Evolutionary conservation across 345 rosid genomes (phyloP), one percentile per base, ranked within the genome.

Genomic region (Reutealis trisperma): DNA sequence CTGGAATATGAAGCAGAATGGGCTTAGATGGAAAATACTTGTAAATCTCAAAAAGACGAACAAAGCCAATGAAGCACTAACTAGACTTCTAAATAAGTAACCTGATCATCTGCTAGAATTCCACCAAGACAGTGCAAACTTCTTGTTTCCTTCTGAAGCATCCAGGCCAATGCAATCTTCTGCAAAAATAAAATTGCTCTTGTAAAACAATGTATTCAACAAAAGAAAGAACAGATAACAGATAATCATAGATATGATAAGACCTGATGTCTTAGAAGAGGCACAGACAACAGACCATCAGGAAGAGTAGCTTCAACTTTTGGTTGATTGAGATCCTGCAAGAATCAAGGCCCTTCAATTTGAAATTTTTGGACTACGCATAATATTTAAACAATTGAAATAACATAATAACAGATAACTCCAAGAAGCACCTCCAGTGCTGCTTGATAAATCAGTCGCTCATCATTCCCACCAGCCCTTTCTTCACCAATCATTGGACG

Each of bases 101-200:
- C 99, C 96, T 96, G 98, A 81, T 96, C 99, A 88, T 96, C 99
- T 70, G 99, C 99, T 85, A 96, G 84, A 78, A 96, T 95, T 84
- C 99, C 99, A 76, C 99, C 99, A 79, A 87, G 79, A 76, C 97
- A 96, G 72, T 87, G 91, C 58, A 85, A 79, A 78, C 97, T 90
- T 87, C 88, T 92, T 44, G 88, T 90, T 89, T 95, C 98, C 84
- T 89, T 95, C 76, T 90, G 97, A 84, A 90, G 90, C 98, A 91
- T 96, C 98, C 98, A 96, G 30, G 93, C 87, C 90, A 96, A 83
- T 76, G 99, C 99, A 88, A 96, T 96, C 87, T 89, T 96, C 99
- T 96, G 89, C 71, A 75, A 77, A 77, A 77, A 77, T 52, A 75
- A 80, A 73, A 70, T 16, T 22, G 62, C 52, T 78, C 42, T 83